Evolutionary conservation across 2,329 filamentous ascomycete species (phyloP), one percentile per base, ranked within the genome.

Genomic region (Mycosphaerella sp.): DNA sequence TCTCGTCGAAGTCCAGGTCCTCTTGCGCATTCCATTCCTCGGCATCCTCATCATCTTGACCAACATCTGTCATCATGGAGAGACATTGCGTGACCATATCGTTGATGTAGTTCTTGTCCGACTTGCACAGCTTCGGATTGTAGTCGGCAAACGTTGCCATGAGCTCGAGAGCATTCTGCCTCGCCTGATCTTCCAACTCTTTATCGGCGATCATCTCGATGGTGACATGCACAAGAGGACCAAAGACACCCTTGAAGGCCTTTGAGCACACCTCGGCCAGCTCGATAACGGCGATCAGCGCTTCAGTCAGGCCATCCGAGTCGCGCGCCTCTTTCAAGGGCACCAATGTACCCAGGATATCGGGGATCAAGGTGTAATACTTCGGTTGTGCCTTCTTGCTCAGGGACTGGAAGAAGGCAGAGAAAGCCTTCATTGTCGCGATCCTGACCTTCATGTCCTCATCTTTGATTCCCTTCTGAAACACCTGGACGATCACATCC

Each of bases 81-180:
- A 98, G 75, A 69, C 93, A 98, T 70, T 98, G 93, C 0, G 90
- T 97, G 58, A 98, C 94, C 93, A 98, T 98, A 59, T 96, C 89
- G 54, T 81, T 84, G 2, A 90, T 93, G 71, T 94, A 98, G 9
- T 83, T 85, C n/a, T 83, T 72, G 66, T 98, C 91, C 68, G 95
- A 96, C 67, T 86, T 88, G 76, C 93, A 97, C 84, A 97, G 91
- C 34, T 86, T 85, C 4, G 93, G 89, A 1, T 89, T 87, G 64
- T 91, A 93, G 66, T 98, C 93, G 59, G 91, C 90, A 68, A 98
- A 98, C 0, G 93, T 98, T 21, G 90, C 90, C 88, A 98, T 95
- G 50, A 98, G 79, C 70, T 98, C 93, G 37, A 98, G 77, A 0
- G 91, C 89, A 66, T 97, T 97, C 70, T 98, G 93, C 54, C 93